These are phyloP conservation scores for Talaromyces amestolkiae DNA, from an alignment of 2,329 filamentous ascomycete species.

Conservation along the genomic window DNA sequence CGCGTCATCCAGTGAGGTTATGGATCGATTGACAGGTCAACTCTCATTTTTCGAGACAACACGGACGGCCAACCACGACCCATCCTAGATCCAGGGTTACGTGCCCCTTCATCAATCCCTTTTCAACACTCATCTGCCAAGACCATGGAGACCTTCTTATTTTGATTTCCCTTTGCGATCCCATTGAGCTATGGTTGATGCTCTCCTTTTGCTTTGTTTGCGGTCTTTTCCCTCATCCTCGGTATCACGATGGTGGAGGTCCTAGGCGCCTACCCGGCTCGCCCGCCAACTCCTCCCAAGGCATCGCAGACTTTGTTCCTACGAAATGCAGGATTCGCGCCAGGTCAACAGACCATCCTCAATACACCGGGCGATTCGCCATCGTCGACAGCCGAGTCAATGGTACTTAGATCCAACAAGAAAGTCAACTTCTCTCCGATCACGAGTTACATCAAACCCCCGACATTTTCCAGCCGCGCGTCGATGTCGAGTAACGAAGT, in stretches of 20 bases:
- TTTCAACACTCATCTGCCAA: neutral
- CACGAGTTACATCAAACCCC: constrained; percentile 54
- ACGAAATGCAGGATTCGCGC: constrained; percentile 38
- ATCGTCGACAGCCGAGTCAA: constrained; percentile 38
- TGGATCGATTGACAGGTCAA: constrained; percentile 1
- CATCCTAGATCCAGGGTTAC: neutral
- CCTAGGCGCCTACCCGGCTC: constrained; percentile 50
- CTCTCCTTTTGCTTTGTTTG: constrained; percentile 3
- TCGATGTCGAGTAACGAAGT: constrained; percentile 30
- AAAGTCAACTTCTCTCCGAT: constrained; percentile 63
- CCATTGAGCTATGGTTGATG: constrained; percentile 17
- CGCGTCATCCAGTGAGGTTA: constrained; percentile 6
- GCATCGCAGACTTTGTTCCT: constrained; percentile 29
- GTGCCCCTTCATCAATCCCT: neutral
- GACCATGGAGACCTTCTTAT: neutral
- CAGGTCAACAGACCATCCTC: constrained; percentile 33
- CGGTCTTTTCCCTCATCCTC: constrained; percentile 14
- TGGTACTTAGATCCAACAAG: constrained; percentile 47
- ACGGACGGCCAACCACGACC: neutral
- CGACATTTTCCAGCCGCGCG: constrained; percentile 31
- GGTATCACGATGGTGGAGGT: constrained; percentile 42
- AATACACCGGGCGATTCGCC: constrained; percentile 46
- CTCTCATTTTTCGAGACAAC: neutral
- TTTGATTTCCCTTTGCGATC: neutral
- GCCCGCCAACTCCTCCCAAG: constrained; percentile 58